Base-by-base conservation (phyloP, 2,329 filamentous ascomycete genomes). In the Beauveria varroae region DNA sequence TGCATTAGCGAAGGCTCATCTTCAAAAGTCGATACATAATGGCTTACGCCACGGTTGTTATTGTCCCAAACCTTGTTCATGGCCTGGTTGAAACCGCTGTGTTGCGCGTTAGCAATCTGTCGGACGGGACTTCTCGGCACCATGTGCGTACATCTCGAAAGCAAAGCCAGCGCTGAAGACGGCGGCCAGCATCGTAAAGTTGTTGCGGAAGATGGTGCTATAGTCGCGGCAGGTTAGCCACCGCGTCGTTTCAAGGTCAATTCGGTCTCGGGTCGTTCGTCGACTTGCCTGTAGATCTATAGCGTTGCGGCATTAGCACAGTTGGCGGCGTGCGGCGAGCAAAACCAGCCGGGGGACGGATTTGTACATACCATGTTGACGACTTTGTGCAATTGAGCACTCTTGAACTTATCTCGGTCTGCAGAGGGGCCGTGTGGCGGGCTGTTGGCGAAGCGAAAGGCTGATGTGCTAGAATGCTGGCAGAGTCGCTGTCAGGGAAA, bases 61-160 rank as follows among this genome's bases (percentile, higher is more conserved):
- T 78, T 83, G 76, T 99, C 91, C 95, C 95, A 99, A 75, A 97
- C 72, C 75, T 82, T 88, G 79, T 96, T 89, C 77, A 93, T 89
- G 71, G 79, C 78, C 63, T 84, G 84, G 79, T 98, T 92, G 77
- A 91, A 98, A 70, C 82, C 85, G 75, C 95, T 98, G 71, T 71
- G 61, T 53, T 61, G 52, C 55, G 66, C 65, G 67, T 77, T 70
- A 78, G 73, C 61, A 66, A 64, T 53, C 57, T 56, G 63, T 67
- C 64, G 61, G 61, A 66, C 22, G 30, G 54, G 47, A 14, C 34
- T 40, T 56, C 62, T 64, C 61, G 60, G 64, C 52, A 53, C 50
- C 24, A 61, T 37, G 65, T 79, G 40, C 90, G 73, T 86, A 99
- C 95, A 99, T 84, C 81, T 98, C 91, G 74, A 96, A 92, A 66